Percentiles rank a stretch among this genome's conserved stretches.
Conservation (phyloP, 805 yeast genomes). For the Pichia cabralensis region DNA sequence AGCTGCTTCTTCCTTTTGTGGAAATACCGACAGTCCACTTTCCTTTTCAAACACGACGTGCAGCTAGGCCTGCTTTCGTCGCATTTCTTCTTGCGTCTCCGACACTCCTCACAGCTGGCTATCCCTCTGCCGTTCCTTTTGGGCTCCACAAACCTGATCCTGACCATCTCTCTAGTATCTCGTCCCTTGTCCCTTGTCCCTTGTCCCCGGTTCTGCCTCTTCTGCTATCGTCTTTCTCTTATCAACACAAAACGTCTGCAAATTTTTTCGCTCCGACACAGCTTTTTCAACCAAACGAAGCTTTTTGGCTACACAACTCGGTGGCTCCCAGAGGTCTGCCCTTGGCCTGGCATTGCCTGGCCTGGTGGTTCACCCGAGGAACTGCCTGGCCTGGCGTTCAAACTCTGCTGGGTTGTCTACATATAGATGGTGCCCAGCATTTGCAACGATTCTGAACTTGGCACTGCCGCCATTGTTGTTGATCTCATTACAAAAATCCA, state of each 20-base stretch:
- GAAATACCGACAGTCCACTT: conserved; percentile 24
- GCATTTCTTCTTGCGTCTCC: conserved; percentile 37
- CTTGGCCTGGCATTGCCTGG: no score
- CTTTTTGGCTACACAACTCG: no score
- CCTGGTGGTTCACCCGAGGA: no score
- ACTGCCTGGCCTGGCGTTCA: conserved; percentile 19
- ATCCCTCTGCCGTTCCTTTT: conserved; percentile 5
- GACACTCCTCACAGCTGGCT: conserved; percentile 22
- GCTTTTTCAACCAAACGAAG: no score
- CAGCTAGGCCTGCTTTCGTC: conserved; percentile 35
- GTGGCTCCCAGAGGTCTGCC: no score
- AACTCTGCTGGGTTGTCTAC: conserved; percentile 36
- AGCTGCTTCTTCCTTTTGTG: no score
- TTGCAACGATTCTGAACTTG: conserved; percentile 28
- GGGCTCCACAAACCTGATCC: conserved; percentile 6
- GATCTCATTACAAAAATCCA: conserved; percentile 29
- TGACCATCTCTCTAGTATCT: background rate
- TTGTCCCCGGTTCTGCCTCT: background rate
- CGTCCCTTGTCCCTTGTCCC: background rate
- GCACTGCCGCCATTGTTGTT: conserved; percentile 18
- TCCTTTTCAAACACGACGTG: conserved; percentile 27
- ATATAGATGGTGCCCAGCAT: conserved; percentile 48
- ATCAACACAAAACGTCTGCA: no score
- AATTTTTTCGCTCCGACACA: no score
- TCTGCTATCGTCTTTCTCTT: background rate